A percentile compares a stretch with the other conserved stretches of the same genome.
phyloP scores from a whole-genome alignment of 176 grass and related monocot species.

The Tillandsia fasciculata region DNA sequence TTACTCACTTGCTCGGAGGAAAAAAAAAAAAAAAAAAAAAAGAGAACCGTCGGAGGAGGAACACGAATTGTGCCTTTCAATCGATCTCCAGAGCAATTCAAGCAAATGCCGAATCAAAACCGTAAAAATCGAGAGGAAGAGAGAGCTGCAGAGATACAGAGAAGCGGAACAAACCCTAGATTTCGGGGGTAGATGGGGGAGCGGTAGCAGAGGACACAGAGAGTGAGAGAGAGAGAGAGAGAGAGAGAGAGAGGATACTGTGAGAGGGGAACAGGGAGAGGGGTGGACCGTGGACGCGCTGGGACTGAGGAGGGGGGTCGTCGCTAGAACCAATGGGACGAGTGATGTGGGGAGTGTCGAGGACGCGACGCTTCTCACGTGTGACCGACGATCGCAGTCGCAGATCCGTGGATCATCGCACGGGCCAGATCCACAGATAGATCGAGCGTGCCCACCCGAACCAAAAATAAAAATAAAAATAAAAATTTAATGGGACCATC shows the following conservation, averaged over 20 bases:
- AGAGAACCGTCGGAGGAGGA: not conserved
- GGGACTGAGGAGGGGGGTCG: constrained; percentile 1
- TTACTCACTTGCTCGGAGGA: not conserved
- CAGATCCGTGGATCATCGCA: no score
- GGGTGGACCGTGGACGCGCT: constrained; percentile 10
- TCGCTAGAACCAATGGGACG: not conserved
- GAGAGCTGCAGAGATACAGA: constrained; percentile 1
- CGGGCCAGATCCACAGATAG: no score
- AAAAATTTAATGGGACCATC: no score
- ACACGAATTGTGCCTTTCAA: constrained; percentile 14
- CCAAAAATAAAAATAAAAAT: no score
- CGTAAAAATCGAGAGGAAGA: constrained; percentile 3
- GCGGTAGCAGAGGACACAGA: not conserved
- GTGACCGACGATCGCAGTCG: not conserved
- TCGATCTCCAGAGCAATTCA: constrained; percentile 14
- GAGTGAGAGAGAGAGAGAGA: constrained; percentile 11
- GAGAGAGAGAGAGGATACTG: not conserved
- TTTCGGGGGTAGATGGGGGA: constrained; percentile 10
- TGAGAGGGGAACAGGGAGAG: not conserved
- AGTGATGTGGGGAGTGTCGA: not conserved
- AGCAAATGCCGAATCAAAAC: constrained; percentile 10
- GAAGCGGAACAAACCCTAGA: constrained; percentile 14
- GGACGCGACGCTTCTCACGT: not conserved
- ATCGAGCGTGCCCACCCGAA: no score
- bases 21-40: not conserved